These are phyloP conservation scores for Iris pallida DNA, from an alignment of 116 monocot species.

Conservation along the genomic window DNA sequence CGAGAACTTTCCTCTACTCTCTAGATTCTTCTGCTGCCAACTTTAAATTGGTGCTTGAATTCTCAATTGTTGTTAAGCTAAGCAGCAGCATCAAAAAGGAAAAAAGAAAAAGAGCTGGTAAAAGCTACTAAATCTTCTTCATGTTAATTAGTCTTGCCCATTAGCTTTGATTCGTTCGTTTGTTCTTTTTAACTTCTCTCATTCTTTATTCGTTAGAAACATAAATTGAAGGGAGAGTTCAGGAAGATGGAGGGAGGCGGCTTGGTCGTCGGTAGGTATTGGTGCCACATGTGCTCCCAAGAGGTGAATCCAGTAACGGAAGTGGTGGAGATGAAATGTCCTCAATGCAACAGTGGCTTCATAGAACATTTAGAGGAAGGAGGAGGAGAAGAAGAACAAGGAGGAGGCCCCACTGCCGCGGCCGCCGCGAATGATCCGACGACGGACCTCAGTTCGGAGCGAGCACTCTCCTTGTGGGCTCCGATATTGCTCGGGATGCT, in stretches of 20 bases:
- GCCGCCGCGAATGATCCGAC: slow-evolving; percentile 30
- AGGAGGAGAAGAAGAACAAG: neutral
- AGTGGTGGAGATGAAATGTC: slow-evolving; percentile 46
- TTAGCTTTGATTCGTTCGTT: no score
- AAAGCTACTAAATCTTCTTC: no score
- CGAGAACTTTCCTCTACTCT: no score
- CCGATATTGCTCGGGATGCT: slow-evolving; percentile 39
- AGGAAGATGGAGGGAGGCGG: slow-evolving; percentile 24
- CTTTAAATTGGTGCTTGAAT: no score
- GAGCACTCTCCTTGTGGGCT: slow-evolving; percentile 25
- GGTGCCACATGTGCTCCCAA: slow-evolving; percentile 36
- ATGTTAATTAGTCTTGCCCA: no score
- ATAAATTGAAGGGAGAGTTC: no score
- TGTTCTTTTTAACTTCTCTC: no score
- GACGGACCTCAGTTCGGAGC: slow-evolving; percentile 12
- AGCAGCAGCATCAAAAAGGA: no score
- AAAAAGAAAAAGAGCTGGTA: no score
- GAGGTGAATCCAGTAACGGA: slow-evolving; percentile 31
- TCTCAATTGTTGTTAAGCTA: no score
- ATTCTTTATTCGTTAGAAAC: no score
- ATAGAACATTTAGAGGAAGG: slow-evolving; percentile 34
- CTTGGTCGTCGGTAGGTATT: slow-evolving; percentile 24
- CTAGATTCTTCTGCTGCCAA: no score
- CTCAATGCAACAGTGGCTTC: slow-evolving; percentile 37
- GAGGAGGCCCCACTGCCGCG: neutral